Base-by-base conservation (phyloP, 2,329 filamentous ascomycete species). In the Curvularia sp. region DNA sequence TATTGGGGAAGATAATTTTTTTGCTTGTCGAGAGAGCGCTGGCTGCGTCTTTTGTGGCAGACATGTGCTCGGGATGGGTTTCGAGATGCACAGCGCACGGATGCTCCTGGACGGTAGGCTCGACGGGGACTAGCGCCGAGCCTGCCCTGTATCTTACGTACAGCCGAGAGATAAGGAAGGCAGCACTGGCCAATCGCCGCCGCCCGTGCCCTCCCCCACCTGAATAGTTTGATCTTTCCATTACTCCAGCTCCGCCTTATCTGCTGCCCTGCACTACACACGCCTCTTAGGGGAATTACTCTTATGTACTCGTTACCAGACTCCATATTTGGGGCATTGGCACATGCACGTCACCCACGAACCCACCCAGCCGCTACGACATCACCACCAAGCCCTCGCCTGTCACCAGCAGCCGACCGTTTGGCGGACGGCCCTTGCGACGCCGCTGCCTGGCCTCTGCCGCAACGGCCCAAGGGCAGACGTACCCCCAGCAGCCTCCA, bases 291-390 rank as follows among this genome's bases (percentile, higher is more conserved):
- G 46, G 38, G 71, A 72, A 61, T 75, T 75, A 66, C 72, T 75
- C 63, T 75, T 76, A 76, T 71, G 73, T 74, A 75, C 71, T 67
- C 65, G 58, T 66, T 70, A 68, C 62, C 63, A 50, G 53, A 51
- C 49, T 55, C 42, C 55, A 62, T 49, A 55, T 59, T 47, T 50
- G 44, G 38, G 38, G 46, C 60, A 66, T 69, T 67, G 64, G 62
- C 66, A 58, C 57, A 62, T 65, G 65, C 69, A 70, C 67, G 60
- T 68, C 68, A 70, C 64, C 64, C 57, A 62, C 67, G 61, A 58
- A 53, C 54, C 46, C 35, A 53, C 24, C 24, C 53, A 57, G 53
- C 58, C 57, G 57, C 53, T 44, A 61, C 62, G 61, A 48, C 61
- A 62, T 55, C 63, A 61, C 61, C 49, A 62, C 66, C 65, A 62